Evolutionary conservation across 768 basidiomycete species (phyloP).

Genomic region (Sporobolomyces roseus): DNA sequence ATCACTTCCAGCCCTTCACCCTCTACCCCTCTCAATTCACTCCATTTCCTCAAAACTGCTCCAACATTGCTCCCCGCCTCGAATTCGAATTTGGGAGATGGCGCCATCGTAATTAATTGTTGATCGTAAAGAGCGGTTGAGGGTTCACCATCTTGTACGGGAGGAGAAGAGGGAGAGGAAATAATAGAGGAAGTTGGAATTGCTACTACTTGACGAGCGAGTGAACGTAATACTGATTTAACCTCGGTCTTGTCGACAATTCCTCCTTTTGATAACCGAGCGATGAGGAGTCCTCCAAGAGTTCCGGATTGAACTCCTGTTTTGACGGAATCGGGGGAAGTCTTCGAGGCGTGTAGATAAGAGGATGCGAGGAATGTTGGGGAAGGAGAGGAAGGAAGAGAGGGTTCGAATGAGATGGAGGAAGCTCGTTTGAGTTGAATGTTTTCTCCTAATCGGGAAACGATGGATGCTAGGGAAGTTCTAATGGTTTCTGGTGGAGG

Average conservation of each 20-base stretch:
- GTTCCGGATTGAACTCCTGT: constrained; percentile 52
- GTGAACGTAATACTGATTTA: constrained; percentile 57
- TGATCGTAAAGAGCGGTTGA: constrained; percentile 64
- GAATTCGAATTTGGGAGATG: constrained; percentile 39
- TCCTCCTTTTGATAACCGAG: constrained; percentile 52
- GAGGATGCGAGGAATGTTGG: constrained; percentile 39
- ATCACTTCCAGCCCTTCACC: constrained; percentile 48
- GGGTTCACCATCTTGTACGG: constrained; percentile 49
- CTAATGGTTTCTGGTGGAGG: constrained; percentile 20
- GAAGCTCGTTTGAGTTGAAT: constrained; percentile 49
- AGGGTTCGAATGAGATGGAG: constrained; percentile 47
- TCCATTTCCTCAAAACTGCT: constrained; percentile 58
- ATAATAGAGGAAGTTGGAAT: constrained; percentile 59
- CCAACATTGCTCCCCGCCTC: constrained; percentile 45
- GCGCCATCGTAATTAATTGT: constrained; percentile 56
- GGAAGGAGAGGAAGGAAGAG: constrained; percentile 7
- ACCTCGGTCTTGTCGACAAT: constrained; percentile 53
- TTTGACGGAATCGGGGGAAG: constrained; percentile 62
- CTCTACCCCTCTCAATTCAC: constrained; percentile 54
- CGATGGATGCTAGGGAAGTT: constrained; percentile 35
- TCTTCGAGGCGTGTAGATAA: constrained; percentile 53
- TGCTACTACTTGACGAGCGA: constrained; percentile 82
- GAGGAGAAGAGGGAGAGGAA: constrained; percentile 45
- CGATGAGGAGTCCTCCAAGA: constrained; percentile 54
- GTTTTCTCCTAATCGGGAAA: constrained; percentile 48